These are phyloP conservation scores for Aspergillus sp. DNA, from an alignment of 2,329 filamentous ascomycete species.

Conservation along the genomic window DNA sequence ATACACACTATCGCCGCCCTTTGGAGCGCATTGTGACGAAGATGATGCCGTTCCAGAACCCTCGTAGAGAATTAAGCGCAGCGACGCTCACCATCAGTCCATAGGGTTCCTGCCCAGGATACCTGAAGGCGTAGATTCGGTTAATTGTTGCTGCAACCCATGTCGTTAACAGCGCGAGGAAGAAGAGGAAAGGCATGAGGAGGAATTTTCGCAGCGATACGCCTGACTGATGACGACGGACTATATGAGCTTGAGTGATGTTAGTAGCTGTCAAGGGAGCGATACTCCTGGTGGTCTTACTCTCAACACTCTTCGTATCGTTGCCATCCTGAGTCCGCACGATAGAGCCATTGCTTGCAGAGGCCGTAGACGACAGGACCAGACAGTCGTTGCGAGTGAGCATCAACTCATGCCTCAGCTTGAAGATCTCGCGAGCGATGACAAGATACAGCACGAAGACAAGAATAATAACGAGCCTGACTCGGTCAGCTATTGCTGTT, in stretches of 20 bases:
- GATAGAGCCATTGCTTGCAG: conserved; percentile 12
- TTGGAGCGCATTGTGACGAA: conserved; percentile 41
- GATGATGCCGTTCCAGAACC: conserved; percentile 42
- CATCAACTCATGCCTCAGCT: conserved; percentile 32
- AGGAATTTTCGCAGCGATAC: conserved; percentile 41
- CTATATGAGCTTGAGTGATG: background rate
- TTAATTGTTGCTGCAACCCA: conserved; percentile 41
- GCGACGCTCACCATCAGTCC: conserved; percentile 34
- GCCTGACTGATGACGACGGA: conserved; percentile 2
- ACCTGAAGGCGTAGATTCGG: conserved; percentile 32
- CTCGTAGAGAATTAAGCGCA: conserved; percentile 35
- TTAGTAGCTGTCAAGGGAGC: background rate
- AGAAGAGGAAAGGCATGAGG: conserved; percentile 41
- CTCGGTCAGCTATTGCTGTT: background rate
- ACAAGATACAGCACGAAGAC: conserved; percentile 23
- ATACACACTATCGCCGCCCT: conserved; percentile 17
- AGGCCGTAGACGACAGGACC: conserved; percentile 22
- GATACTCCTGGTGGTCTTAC: background rate
- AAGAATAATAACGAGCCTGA: conserved; percentile 30
- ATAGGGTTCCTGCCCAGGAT: conserved; percentile 28
- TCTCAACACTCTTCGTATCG: background rate
- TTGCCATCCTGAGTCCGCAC: background rate
- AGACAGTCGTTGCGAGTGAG: conserved; percentile 29
- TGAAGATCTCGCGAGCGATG: conserved; percentile 35
- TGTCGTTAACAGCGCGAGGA: conserved; percentile 34